Conservation (phyloP, 1,284 basidiomycete genomes). For the Termitomyces sp. region DNA sequence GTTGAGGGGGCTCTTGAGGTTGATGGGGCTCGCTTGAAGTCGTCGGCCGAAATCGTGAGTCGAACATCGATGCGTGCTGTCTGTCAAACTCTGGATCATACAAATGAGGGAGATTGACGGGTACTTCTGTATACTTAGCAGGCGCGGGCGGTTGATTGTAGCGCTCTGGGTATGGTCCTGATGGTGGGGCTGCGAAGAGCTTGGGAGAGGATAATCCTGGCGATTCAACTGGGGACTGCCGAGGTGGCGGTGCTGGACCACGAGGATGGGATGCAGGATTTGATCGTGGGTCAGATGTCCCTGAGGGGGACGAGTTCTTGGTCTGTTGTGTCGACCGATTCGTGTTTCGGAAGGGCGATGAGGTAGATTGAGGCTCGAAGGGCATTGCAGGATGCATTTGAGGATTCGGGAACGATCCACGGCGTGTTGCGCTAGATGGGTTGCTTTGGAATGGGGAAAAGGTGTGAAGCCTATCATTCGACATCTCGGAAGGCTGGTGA, state of each 20-base stretch:
- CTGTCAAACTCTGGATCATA: not conserved
- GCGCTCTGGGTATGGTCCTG: not conserved
- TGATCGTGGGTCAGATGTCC: not conserved
- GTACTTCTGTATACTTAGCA: not conserved
- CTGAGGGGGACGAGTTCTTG: not conserved
- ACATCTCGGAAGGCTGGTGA: not conserved
- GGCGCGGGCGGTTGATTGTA: not conserved
- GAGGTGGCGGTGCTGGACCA: slow-evolving; percentile 3
- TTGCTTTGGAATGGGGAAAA: slow-evolving; percentile 1
- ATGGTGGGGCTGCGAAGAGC: not conserved
- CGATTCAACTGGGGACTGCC: not conserved
- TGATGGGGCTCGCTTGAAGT: not conserved
- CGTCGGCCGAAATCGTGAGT: not conserved
- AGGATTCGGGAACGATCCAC: not conserved
- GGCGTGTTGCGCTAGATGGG: not conserved
- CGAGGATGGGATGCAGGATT: not conserved
- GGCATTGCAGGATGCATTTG: not conserved
- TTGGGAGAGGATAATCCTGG: not conserved
- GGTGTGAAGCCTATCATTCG: not conserved
- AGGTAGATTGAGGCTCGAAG: slow-evolving; percentile 9
- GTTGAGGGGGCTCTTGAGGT: not conserved
- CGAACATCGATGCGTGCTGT: not conserved
- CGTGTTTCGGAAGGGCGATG: slow-evolving; percentile 1
- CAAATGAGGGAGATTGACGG: not conserved
- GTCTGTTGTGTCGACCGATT: not conserved